Base-by-base conservation (phyloP, 1,284 basidiomycete species). In the Apiotrichum brassicae region DNA sequence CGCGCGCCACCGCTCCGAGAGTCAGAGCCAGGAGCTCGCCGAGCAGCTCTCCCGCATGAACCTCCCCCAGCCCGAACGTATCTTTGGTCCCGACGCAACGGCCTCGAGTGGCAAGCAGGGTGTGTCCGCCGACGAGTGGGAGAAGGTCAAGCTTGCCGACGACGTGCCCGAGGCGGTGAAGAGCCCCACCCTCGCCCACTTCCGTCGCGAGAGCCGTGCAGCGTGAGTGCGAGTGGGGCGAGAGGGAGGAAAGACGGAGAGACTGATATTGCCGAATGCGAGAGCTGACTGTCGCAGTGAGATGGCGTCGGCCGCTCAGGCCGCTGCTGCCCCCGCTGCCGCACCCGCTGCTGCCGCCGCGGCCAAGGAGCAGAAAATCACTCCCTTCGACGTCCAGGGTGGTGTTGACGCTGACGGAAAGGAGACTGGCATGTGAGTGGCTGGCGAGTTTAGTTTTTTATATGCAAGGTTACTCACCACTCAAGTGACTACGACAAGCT, bases 361-460 rank as follows among this genome's bases (percentile, higher is more conserved):
- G 34, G 69, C 64, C 6, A 61, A 63, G 22, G 88, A 84, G 39
- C 94, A 98, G 72, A 81, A 90, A 52, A 85, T 99, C 43, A 98
- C 94, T 0, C 95, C 95, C 19, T 99, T 95, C 87, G 92, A 97
- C 60, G 95, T 98, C 6, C 86, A 95, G 64, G 95, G 94, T 39
- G 87, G 85, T 40, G 86, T 94, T 12, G 84, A 90, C 14, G 78
- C 75, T 16, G 90, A 97, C 64, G 95, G 95, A 47, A 85, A 88
- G 66, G 87, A 90, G 65, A 80, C 84, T 43, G 89, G 84, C 28
- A 92, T 94, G 73, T 73, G 44, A 61, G 71, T 56, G 20, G 11
- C n/a, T n/a, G n/a, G n/a, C n/a, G n/a, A n/a, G n/a, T n/a, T n/a
- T n/a, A n/a, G n/a, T n/a, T n/a, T n/a, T n/a, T 9, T 26, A 12